Evolutionary conservation across 2,329 filamentous ascomycete species (phyloP), one percentile per base, ranked within the genome.

Genomic region (Fusarium sp.): DNA sequence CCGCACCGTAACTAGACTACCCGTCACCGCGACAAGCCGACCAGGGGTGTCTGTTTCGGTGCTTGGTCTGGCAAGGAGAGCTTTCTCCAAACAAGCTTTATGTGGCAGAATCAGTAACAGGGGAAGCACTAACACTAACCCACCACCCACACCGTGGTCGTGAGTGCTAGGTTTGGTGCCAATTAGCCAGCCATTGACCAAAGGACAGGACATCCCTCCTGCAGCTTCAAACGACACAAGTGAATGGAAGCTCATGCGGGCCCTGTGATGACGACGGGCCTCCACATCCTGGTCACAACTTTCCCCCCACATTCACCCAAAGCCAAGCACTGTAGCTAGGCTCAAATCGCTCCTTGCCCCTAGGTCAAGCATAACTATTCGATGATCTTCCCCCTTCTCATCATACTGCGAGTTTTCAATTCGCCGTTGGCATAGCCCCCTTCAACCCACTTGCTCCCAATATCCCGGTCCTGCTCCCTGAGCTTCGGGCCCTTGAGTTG

Each of bases 61-160:
- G 51, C 52, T 58, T 49, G 44, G 56, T 47, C 52, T 67, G 58
- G 68, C 65, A 75, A 75, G 70, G 72, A 71, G 62, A 68, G 57
- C 61, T 63, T 62, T 65, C 61, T 71, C 69, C 64, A 75, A 76
- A 76, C 73, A 76, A 76, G 73, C 74, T 76, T 76, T 75, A 59
- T 60, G 70, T 66, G 73, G 72, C 52, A 73, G 67, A 73, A 53
- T 27, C 50, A 72, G 70, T 67, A 75, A 68, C 70, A 72, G 60
- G 73, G 72, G 66, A 73, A 59, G 61, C 58, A 65, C 58, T 56
- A 72, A 56, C 53, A 68, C 57, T 46, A 72, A 52, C 46, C 57
- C 63, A 66, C 61, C 66, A 70, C 61, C 54, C 52, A 15, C 46
- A 59, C 61, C 66, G 57, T 53, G 51, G 57, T 29, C 49, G 25